Evolutionary conservation across 345 rosid genomes (phyloP), one percentile per base, ranked within the genome.

Genomic region (Murraya koenigii): DNA sequence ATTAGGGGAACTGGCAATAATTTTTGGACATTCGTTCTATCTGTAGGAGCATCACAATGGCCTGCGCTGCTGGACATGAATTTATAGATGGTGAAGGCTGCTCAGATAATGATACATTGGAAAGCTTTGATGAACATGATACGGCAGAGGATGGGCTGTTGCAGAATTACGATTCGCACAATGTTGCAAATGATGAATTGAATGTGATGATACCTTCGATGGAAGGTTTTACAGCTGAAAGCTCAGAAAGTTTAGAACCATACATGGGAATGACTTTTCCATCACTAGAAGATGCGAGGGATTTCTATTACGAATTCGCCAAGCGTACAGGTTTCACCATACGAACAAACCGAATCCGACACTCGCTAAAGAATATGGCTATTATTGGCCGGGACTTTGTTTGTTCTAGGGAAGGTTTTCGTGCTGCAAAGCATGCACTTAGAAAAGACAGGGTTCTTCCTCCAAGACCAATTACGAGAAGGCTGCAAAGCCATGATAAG

Each of bases 401-500:
- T 7, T 82, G 86, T 66, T 83, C 88, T 30, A 65, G 81, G 66
- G 86, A 85, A 79, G 86, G 86, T 76, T 83, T 83, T 63, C 84
- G 85, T 55, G 75, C 86, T 23, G 77, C 78, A 11, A 82, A 85
- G 79, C 85, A 82, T 47, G 63, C 80, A 6, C 66, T 76, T 38
- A 79, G 83, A 62, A 79, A 85, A 69, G 88, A 83, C 75, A 76
- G 88, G 74, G 81, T 81, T 70, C 88, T 85, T 80, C 88, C 88
- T 65, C 85, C 84, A 6, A 54, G 86, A 44, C 88, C 86, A 32
- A 35, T 80, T 72, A 82, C 85, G 88, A 79, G 88, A 85, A 82
- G 86, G 88, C n/a, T 85, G 88, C 77, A 85, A 78, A 73, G 84
- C 88, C 8, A 82, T 83, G 88, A 85, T 85, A 75, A 85, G 85